phyloP scores from a whole-genome alignment of 306 rosid species.

The Citrullus amarus region DNA sequence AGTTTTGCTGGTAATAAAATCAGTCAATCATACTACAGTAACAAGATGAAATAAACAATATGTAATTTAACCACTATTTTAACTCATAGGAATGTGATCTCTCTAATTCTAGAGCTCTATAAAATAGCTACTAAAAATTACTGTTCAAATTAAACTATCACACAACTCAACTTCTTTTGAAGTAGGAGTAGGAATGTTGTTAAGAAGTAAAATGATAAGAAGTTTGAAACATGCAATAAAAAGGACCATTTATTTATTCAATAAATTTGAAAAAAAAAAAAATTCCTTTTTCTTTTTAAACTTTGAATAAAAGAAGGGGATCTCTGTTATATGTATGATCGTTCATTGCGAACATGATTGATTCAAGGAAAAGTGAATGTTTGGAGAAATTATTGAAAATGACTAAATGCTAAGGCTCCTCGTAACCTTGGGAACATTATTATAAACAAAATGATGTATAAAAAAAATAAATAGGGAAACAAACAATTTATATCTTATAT shows the following conservation, averaged over 20 bases:
- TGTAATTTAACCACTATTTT: too few species aligned
- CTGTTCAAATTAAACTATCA: neutral
- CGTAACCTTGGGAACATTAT: neutral
- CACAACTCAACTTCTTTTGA: neutral
- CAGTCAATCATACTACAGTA: too few species aligned
- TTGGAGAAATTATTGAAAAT: neutral
- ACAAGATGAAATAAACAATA: too few species aligned
- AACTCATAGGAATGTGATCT: too few species aligned
- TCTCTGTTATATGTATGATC: neutral
- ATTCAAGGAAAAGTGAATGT: neutral
- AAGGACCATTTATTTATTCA: neutral
- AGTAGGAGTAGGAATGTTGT: neutral
- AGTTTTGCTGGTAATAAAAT: too few species aligned
- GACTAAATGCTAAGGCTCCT: neutral
- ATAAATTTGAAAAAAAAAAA: neutral
- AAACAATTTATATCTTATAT: too few species aligned
- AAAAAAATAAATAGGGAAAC: neutral
- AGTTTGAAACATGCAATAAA: neutral
- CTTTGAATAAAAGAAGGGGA: neutral
- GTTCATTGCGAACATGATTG: neutral
- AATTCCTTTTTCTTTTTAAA: neutral
- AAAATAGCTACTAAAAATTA: neutral
- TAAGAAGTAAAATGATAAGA: neutral
- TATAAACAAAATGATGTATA: neutral
- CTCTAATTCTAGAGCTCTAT: too few species aligned